Evolutionary conservation across 2,329 filamentous ascomycete genomes (phyloP).

Genomic region (Arthrobotrys iridis): DNA sequence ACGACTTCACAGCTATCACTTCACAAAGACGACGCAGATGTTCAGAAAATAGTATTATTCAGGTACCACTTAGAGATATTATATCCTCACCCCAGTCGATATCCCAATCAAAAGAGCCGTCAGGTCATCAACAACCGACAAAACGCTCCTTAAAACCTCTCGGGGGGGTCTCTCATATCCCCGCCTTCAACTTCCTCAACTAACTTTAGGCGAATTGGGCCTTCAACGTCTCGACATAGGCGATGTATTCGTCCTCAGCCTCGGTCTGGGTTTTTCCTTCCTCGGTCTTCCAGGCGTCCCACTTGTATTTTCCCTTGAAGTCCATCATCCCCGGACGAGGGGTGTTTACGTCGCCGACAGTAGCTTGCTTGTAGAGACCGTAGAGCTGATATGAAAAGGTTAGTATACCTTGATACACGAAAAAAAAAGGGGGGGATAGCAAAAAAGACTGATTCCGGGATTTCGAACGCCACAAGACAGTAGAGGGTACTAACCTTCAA

Average conservation of each 20-base stretch:
- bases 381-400: constrained; percentile 45
- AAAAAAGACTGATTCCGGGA: too few relatives aligned
- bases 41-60: too few relatives aligned
- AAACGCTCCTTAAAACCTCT: too few relatives aligned
- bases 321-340: constrained; percentile 42
- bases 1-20: too few relatives aligned
- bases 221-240: constrained; percentile 37
- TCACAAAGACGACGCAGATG: too few relatives aligned
- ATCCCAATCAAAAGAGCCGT: too few relatives aligned
- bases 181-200: too few relatives aligned
- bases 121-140: too few relatives aligned
- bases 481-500: constrained; percentile 20
- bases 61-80: too few relatives aligned
- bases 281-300: constrained; percentile 52
- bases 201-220: background rate
- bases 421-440: background rate
- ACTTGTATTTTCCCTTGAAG: constrained; percentile 54
- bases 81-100: too few relatives aligned
- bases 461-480: background rate
- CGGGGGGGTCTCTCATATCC: too few relatives aligned
- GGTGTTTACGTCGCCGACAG: constrained; percentile 52
- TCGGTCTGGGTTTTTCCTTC: constrained; percentile 52
- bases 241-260: constrained; percentile 52
- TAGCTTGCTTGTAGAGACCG: constrained; percentile 55
- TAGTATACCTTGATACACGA: background rate